phyloP scores from a whole-genome alignment of 1,284 basidiomycete species.

The Ustilago hordei region DNA sequence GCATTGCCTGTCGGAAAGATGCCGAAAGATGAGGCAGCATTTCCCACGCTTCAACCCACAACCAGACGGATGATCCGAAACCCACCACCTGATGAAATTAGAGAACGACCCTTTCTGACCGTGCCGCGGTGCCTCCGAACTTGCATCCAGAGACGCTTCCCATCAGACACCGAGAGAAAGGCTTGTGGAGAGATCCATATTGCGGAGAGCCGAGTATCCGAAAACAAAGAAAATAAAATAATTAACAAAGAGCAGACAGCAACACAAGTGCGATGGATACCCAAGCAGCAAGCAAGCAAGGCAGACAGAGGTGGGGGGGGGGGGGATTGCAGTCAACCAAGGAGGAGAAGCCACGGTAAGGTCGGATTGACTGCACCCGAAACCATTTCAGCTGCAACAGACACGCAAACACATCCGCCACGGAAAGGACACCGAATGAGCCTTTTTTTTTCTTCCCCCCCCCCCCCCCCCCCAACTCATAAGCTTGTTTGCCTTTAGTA shows the following conservation, averaged over 20 bases:
- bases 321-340: constrained; percentile 6
- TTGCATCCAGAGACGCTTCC: background rate
- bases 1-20: background rate
- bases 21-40: background rate
- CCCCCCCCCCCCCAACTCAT: too few relatives aligned
- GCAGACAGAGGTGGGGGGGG: background rate
- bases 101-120: background rate
- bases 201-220: background rate
- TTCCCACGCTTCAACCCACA: background rate
- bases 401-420: too few relatives aligned
- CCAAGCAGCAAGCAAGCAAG: background rate
- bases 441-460: too few relatives aligned
- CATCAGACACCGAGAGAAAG: background rate
- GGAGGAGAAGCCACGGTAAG: background rate
- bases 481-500: background rate
- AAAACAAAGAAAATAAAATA: background rate
- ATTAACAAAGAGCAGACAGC: background rate
- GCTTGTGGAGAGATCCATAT: background rate
- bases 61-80: background rate
- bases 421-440: too few relatives aligned
- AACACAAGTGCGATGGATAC: background rate
- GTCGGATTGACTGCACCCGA: constrained; percentile 10
- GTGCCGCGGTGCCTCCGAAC: background rate
- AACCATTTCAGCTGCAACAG: background rate
- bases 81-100: background rate